A percentile compares a stretch with the other conserved stretches of the same genome.
Conservation (phyloP, 441 rosid genomes). For the Hura crepitans region DNA sequence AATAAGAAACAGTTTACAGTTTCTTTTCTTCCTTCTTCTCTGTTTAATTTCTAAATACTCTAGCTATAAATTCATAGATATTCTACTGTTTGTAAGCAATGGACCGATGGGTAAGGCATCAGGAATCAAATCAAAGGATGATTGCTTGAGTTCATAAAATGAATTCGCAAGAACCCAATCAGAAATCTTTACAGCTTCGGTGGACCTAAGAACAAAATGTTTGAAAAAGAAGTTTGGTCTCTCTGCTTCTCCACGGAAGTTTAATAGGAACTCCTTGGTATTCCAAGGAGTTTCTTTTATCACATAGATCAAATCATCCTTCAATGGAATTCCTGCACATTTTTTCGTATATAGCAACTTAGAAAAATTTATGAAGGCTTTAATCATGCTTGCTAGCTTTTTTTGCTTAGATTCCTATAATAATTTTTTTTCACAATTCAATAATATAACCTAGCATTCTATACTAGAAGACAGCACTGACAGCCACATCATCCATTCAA, state of each 20-base stretch:
- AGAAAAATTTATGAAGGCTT: too few species aligned
- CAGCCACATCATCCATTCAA: too few species aligned
- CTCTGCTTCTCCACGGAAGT: conserved; percentile 7
- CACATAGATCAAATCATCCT: conserved; percentile 16
- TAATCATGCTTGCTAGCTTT: too few species aligned
- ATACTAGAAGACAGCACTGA: too few species aligned
- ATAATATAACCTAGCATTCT: too few species aligned
- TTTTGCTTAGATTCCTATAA: too few species aligned
- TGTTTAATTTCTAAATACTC: too few species aligned
- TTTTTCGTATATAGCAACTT: too few species aligned
- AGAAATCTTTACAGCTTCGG: neutral
- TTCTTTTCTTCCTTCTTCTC: too few species aligned
- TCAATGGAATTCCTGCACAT: conserved; percentile 20
- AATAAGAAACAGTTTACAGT: too few species aligned
- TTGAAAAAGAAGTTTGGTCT: neutral
- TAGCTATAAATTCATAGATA: too few species aligned
- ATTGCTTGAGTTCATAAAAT: conserved; percentile 19
- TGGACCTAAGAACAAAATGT: neutral
- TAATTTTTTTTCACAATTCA: too few species aligned
- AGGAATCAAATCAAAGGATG: conserved; percentile 19
- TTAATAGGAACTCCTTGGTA: conserved; percentile 19
- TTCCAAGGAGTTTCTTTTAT: conserved; percentile 22
- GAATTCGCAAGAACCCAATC: conserved; percentile 22
- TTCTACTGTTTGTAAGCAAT: neutral
- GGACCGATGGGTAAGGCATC: conserved; percentile 31